phyloP scores from a whole-genome alignment of 768 basidiomycete genomes.

The Cantharellus anzutake region DNA sequence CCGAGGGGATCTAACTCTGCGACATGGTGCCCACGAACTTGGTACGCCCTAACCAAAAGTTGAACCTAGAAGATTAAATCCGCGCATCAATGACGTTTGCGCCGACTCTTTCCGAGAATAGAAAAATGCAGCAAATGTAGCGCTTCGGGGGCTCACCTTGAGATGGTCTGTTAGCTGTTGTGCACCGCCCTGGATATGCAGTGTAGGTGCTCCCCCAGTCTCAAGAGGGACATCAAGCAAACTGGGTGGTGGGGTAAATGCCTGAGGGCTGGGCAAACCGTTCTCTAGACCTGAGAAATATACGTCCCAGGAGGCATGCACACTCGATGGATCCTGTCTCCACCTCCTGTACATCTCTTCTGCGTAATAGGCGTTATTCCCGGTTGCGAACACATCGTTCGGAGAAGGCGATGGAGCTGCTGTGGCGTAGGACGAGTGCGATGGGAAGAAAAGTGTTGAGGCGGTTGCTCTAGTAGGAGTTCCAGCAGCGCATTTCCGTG shows the following conservation, averaged over 20 bases:
- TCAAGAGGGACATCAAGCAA: slow-evolving; percentile 40
- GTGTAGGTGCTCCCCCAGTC: slow-evolving; percentile 59
- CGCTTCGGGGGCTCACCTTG: slow-evolving; percentile 36
- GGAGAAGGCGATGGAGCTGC: slow-evolving; percentile 32
- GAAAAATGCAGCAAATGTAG: background rate
- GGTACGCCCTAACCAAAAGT: slow-evolving; percentile 93
- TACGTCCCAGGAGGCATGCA: slow-evolving; percentile 84
- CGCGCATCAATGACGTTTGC: background rate
- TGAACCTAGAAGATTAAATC: slow-evolving; percentile 43
- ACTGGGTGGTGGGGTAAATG: slow-evolving; percentile 70
- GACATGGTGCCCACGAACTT: slow-evolving; percentile 94
- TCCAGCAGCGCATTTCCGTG: no score
- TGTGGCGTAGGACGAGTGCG: slow-evolving; percentile 5
- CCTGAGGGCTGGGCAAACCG: slow-evolving; percentile 57
- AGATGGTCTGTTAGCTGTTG: slow-evolving; percentile 79
- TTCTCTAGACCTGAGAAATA: slow-evolving; percentile 91
- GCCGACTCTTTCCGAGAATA: background rate
- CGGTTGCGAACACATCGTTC: slow-evolving; percentile 78
- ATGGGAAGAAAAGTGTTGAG: slow-evolving; percentile 6
- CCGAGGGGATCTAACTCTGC: slow-evolving; percentile 93
- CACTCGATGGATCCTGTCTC: slow-evolving; percentile 76
- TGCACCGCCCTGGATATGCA: slow-evolving; percentile 37
- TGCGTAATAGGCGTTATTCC: slow-evolving; percentile 87
- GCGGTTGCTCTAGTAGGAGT: background rate
- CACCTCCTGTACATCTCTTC: slow-evolving; percentile 91